These are phyloP conservation scores for Mikania micrantha DNA, from an alignment of 129 eudicot genomes.

Conservation along the genomic window DNA sequence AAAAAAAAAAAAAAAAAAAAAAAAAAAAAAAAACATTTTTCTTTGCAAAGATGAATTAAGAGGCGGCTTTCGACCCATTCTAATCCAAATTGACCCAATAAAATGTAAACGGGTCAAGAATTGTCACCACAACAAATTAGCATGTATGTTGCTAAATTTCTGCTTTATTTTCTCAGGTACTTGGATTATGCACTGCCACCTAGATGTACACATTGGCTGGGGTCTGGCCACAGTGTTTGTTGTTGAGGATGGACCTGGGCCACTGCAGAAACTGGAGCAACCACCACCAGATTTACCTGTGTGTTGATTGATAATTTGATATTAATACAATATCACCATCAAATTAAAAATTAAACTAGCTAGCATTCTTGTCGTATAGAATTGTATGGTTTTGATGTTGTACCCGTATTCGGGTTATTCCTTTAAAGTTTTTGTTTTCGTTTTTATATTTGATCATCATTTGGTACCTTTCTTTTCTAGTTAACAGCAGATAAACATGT, in stretches of 20 bases:
- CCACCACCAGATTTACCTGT: slow-evolving; percentile 74
- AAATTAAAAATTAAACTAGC: background rate
- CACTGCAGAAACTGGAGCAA: slow-evolving; percentile 47
- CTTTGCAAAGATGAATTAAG: background rate
- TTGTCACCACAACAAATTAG: background rate
- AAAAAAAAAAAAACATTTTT: background rate
- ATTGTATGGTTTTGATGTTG: slow-evolving; percentile 14
- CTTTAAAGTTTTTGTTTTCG: slow-evolving; percentile 9
- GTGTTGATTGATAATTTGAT: slow-evolving; percentile 45
- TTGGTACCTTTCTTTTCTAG: background rate
- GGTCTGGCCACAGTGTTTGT: slow-evolving; percentile 81
- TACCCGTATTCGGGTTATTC: slow-evolving; percentile 34
- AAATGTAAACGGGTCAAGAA: background rate
- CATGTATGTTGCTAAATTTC: background rate
- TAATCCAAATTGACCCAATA: background rate
- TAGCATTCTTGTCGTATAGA: slow-evolving; percentile 26
- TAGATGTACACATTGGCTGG: slow-evolving; percentile 92
- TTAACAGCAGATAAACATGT: slow-evolving; percentile 15
- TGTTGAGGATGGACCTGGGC: slow-evolving; percentile 78
- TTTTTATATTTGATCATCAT: background rate
- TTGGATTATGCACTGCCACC: slow-evolving; percentile 94
- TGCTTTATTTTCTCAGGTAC: slow-evolving; percentile 43
- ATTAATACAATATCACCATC: background rate
- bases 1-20: background rate
- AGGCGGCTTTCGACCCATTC: background rate